These are phyloP conservation scores for Cyclotella baltica DNA, from an alignment of 108 stramenopile species.

Conservation along the genomic window DNA sequence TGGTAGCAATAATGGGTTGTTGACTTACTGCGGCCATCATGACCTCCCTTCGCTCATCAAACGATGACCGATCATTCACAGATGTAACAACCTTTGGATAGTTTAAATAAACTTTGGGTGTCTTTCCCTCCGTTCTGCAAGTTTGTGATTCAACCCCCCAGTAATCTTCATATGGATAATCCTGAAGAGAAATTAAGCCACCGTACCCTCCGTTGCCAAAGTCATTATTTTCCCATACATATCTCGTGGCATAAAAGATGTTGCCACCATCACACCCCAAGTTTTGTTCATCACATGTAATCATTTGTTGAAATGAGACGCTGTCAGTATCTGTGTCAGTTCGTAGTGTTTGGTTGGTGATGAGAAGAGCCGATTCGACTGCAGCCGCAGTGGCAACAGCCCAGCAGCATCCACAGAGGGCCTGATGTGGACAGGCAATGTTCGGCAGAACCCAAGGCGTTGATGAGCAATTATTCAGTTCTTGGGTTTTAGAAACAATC, in stretches of 20 bases:
- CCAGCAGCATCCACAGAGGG: conserved; percentile 93
- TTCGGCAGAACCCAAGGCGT: neutral
- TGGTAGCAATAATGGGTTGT: conserved; percentile 61
- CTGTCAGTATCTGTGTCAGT: conserved; percentile 38
- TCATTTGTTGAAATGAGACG: conserved; percentile 81
- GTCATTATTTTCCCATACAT: conserved; percentile 39
- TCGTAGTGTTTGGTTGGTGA: conserved; percentile 36
- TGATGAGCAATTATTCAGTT: neutral
- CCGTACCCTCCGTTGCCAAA: conserved; percentile 44
- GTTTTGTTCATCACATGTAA: conserved; percentile 76
- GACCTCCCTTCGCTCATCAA: conserved; percentile 51
- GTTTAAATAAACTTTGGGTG: conserved; percentile 32
- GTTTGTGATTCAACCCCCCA: conserved; percentile 38
- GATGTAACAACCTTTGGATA: conserved; percentile 41
- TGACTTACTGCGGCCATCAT: conserved; percentile 55
- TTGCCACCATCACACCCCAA: conserved; percentile 89
- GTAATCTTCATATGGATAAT: conserved; percentile 62
- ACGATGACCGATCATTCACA: conserved; percentile 36
- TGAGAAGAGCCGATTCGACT: conserved; percentile 81
- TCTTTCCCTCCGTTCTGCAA: conserved; percentile 28
- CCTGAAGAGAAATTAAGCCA: conserved; percentile 44
- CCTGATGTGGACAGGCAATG: too few relatives aligned
- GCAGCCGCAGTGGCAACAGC: conserved; percentile 89
- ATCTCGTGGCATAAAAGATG: conserved; percentile 34
- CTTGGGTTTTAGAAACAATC: neutral